Conservation (phyloP, 1,284 basidiomycete species). For the Hemileia vastatrix region DNA sequence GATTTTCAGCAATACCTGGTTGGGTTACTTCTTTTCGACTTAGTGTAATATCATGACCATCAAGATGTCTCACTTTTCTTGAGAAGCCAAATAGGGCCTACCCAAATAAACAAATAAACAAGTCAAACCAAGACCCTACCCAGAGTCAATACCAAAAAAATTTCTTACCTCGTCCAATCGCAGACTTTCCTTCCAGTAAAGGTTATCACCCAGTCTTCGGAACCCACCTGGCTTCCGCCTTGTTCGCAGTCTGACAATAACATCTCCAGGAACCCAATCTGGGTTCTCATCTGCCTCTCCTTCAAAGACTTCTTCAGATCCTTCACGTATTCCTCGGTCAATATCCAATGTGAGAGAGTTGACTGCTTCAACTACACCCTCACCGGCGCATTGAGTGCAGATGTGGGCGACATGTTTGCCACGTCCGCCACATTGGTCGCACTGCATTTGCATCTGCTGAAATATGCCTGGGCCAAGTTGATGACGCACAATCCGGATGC, state of each 20-base stretch:
- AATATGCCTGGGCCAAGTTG: constrained; percentile 68
- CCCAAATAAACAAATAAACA: constrained; percentile 26
- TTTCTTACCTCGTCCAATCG: constrained; percentile 76
- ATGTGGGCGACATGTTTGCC: constrained; percentile 59
- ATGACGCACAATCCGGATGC: constrained; percentile 72
- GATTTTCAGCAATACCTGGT: constrained; percentile 53
- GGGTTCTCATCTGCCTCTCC: constrained; percentile 87
- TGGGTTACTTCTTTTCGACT: constrained; percentile 71
- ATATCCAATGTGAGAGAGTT: constrained; percentile 67
- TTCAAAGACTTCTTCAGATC: constrained; percentile 78
- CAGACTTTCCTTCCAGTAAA: constrained; percentile 82
- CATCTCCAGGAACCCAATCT: constrained; percentile 84
- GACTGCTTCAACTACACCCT: constrained; percentile 59
- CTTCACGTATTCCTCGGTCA: constrained; percentile 78
- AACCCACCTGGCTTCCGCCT: constrained; percentile 63
- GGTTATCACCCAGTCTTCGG: constrained; percentile 71
- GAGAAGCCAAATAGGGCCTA: constrained; percentile 72
- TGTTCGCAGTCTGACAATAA: constrained; percentile 70
- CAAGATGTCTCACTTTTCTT: constrained; percentile 76
- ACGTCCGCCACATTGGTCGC: constrained; percentile 62
- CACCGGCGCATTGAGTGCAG: constrained; percentile 71
- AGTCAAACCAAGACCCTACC: constrained; percentile 16
- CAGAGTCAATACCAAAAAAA: too few species aligned
- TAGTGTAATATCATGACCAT: constrained; percentile 68
- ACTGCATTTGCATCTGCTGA: constrained; percentile 38